A percentile compares a stretch with the other conserved stretches of the same genome.
phyloP scores from a whole-genome alignment of 1,139 yeast species.

The Taiozyma sp. region DNA sequence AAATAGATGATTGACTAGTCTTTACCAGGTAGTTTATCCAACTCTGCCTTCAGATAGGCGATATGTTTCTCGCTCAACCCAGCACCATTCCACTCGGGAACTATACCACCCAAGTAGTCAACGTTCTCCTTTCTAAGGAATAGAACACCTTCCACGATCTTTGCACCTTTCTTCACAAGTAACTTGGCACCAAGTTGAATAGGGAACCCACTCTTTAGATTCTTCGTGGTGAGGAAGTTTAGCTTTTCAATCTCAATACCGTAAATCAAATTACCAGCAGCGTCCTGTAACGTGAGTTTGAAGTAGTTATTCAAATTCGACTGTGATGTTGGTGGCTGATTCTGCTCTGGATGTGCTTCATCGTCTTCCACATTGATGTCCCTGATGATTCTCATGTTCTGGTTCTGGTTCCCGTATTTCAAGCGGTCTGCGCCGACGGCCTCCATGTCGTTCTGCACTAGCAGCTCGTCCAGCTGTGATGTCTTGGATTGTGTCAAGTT shows the following conservation, averaged over 20 bases:
- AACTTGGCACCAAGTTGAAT: constrained; percentile 31
- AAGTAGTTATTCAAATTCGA: constrained; percentile 14
- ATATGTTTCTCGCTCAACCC: constrained; percentile 26
- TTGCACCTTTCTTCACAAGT: constrained; percentile 22
- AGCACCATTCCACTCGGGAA: constrained; percentile 26
- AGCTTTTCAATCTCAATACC: constrained; percentile 30
- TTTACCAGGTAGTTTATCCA: background rate
- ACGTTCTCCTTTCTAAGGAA: constrained; percentile 15
- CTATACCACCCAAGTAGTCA: constrained; percentile 29
- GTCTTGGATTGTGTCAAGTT: constrained; percentile 26
- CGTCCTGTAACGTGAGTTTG: constrained; percentile 32
- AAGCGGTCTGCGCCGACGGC: constrained; percentile 23
- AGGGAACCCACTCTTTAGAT: constrained; percentile 24
- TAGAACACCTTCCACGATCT: constrained; percentile 23
- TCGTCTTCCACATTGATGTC: constrained; percentile 16
- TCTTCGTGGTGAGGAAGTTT: constrained; percentile 20
- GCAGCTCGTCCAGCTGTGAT: constrained; percentile 26
- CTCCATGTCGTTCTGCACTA: constrained; percentile 21
- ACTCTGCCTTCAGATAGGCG: constrained; percentile 9
- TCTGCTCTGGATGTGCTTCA: background rate
- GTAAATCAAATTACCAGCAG: constrained; percentile 26
- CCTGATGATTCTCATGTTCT: constrained; percentile 12
- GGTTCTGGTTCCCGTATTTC: constrained; percentile 11
- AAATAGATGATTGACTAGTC: background rate
- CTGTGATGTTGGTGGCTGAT: background rate